Conservation (phyloP, 345 rosid species). For the Gynandropsis gynandra region DNA sequence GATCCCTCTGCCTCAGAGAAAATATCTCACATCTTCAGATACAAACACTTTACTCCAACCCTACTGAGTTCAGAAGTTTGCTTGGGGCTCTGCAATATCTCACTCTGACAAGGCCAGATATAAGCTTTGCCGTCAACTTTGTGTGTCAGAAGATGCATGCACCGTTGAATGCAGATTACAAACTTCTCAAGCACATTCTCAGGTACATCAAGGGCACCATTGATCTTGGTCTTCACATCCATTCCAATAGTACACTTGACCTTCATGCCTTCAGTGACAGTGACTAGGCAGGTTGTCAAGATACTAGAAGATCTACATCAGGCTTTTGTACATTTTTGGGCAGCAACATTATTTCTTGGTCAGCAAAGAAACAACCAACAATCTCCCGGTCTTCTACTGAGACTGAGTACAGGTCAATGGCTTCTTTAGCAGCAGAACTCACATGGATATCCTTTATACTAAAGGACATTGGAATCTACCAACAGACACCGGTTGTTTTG, state of each 20-base stretch:
- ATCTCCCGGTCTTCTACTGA: too few species aligned
- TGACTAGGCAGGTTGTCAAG: too few species aligned
- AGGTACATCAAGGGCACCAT: neutral
- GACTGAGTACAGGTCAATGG: too few species aligned
- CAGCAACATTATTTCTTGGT: too few species aligned
- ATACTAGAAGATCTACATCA: too few species aligned
- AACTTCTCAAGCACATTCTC: neutral
- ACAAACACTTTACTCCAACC: neutral
- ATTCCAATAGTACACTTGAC: neutral
- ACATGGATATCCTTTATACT: too few species aligned
- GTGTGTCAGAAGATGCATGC: neutral
- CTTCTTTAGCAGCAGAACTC: too few species aligned
- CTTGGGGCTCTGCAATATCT: neutral
- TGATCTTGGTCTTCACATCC: neutral
- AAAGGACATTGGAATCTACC: too few species aligned
- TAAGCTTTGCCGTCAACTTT: neutral
- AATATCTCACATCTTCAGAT: neutral
- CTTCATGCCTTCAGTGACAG: too few species aligned
- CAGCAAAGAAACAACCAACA: too few species aligned
- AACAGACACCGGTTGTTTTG: too few species aligned
- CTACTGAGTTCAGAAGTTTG: neutral
- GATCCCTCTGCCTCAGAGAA: neutral
- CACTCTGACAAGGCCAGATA: neutral
- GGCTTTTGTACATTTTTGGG: too few species aligned
- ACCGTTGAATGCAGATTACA: neutral